Base-by-base conservation (phyloP, 495 filamentous ascomycete species). In the Lasiosphaeria miniovina region DNA sequence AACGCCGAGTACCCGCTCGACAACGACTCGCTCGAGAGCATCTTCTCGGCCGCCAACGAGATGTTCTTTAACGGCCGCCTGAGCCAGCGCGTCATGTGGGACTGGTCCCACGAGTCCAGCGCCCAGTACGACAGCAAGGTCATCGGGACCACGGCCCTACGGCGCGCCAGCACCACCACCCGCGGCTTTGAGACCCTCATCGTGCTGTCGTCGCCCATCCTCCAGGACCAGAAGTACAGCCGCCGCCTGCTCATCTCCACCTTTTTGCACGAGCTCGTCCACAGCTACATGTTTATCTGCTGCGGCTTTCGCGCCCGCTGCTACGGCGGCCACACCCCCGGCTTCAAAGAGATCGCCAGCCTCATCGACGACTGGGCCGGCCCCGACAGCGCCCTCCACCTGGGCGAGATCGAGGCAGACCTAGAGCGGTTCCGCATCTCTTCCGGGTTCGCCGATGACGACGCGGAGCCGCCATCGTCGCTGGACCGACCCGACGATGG, bases 181-280 rank as follows among this genome's bases (percentile, higher is more conserved):
- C 66, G 69, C 32, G 81, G 81, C 14, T 82, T 75, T 65, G 81
- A 84, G 64, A 83, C 82, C 4, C 70, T 82, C 36, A 82, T 85
- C 55, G 77, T 82, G 41, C 71, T 85, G 35, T 82, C 79, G 36
- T 68, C 73, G 24, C 71, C 77, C 9, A 81, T 84, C 31, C 74
- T 85, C 15, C 67, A 71, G 32, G 69, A 75, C 50, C 59, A 62
- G 36, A 70, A 68, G 41, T 84, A 79, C 66, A 80, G 79, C 61
- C 66, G 80, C 12, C 71, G 77, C 41, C 72, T 85, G 36, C 74
- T 85, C 35, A 82, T 85, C 55, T 79, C 76, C 17, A 79, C 82
- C 3, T 83, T 85, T 56, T 65, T 85, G 55, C 82, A 85, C 64
- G 82, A 85, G 67, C 71, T 83, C 31, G 77, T 84, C 45, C 82